These are phyloP conservation scores for Gloeostereum incarnatum DNA, from an alignment of 768 basidiomycete genomes.

Conservation along the genomic window DNA sequence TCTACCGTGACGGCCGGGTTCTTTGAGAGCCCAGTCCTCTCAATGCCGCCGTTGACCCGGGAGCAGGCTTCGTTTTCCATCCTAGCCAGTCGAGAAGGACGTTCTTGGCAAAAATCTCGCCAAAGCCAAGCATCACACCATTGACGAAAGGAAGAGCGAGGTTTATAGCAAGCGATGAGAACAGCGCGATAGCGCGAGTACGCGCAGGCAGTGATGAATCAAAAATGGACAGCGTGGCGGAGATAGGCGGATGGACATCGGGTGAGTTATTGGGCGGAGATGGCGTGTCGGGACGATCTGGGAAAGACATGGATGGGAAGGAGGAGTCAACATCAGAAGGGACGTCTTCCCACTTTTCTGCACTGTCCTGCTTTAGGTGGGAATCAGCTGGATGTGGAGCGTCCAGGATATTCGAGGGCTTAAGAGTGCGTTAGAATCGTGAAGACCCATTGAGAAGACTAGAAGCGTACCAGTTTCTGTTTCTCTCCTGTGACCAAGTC, in stretches of 20 bases:
- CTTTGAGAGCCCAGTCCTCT: too few species aligned
- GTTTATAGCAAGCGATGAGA: slow-evolving; percentile 77
- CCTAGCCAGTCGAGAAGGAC: slow-evolving; percentile 51
- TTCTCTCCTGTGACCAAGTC: slow-evolving; percentile 30
- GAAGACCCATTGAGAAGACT: neutral
- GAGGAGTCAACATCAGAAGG: slow-evolving; percentile 52
- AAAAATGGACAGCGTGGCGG: slow-evolving; percentile 63
- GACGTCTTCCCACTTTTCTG: slow-evolving; percentile 67
- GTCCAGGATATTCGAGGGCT: too few species aligned
- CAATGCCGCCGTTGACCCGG: neutral
- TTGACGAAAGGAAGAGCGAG: slow-evolving; percentile 83
- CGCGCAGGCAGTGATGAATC: slow-evolving; percentile 55
- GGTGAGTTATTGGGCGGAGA: slow-evolving; percentile 23
- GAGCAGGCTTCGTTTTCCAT: slow-evolving; percentile 23
- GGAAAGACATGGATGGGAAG: slow-evolving; percentile 74
- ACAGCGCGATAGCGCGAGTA: slow-evolving; percentile 58
- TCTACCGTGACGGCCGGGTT: too few species aligned
- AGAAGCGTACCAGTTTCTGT: slow-evolving; percentile 19
- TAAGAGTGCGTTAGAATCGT: slow-evolving; percentile 5
- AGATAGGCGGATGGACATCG: slow-evolving; percentile 17
- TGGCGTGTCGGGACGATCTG: slow-evolving; percentile 49
- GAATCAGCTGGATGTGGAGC: too few species aligned
- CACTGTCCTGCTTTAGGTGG: slow-evolving; percentile 25
- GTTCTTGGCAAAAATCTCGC: slow-evolving; percentile 84
- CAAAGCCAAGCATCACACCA: slow-evolving; percentile 95